phyloP scores from a whole-genome alignment of 768 basidiomycete species.

The Xerocomellus dryophilus region DNA sequence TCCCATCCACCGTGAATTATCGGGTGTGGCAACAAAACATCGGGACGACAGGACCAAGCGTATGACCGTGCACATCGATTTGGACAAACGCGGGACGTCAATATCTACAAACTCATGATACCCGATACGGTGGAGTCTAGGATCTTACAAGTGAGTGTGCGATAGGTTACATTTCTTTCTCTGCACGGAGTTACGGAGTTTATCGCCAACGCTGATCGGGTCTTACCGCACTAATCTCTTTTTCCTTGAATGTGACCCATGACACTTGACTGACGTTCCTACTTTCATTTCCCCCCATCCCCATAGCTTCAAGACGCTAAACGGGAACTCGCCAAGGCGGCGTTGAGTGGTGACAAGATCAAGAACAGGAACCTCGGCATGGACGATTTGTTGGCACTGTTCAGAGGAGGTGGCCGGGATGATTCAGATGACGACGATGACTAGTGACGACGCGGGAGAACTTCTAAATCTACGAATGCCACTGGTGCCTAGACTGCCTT shows the following conservation, averaged over 20 bases:
- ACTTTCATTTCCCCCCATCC: not conserved
- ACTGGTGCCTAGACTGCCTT: too few relatives aligned
- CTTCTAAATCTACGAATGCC: too few relatives aligned
- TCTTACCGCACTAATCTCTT: not conserved
- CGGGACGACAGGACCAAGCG: constrained; percentile 69
- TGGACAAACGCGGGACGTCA: constrained; percentile 83
- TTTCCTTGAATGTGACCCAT: not conserved
- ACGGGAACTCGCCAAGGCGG: constrained; percentile 77
- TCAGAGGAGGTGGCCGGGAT: constrained; percentile 55
- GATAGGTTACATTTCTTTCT: not conserved
- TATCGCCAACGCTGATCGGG: not conserved
- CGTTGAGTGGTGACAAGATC: constrained; percentile 83
- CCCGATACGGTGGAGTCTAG: constrained; percentile 85
- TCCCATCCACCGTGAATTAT: not conserved
- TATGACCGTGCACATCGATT: constrained; percentile 90
- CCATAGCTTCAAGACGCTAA: constrained; percentile 86
- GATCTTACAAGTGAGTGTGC: constrained; percentile 57
- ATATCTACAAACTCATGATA: constrained; percentile 88
- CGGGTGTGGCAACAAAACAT: not conserved
- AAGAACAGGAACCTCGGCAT: constrained; percentile 81
- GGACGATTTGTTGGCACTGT: constrained; percentile 82
- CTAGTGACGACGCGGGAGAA: not conserved
- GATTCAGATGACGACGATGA: constrained; percentile 49
- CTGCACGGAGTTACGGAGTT: too few relatives aligned
- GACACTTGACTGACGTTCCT: constrained; percentile 2